Evolutionary conservation across 2,329 filamentous ascomycete species (phyloP).

Genomic region (Colletotrichum coccodes): DNA sequence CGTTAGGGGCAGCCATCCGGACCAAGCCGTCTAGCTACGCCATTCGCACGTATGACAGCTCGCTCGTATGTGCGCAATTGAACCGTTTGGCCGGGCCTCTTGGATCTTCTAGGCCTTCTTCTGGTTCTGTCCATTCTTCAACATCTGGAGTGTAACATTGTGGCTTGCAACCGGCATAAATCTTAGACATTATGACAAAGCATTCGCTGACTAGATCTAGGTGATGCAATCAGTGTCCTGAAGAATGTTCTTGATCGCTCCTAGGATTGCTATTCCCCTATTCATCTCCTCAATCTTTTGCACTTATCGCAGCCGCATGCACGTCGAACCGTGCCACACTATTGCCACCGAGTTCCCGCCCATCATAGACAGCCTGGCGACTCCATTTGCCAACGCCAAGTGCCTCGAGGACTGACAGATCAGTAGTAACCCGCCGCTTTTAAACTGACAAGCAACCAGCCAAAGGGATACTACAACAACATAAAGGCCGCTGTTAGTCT

Average conservation of each 20-base stretch:
- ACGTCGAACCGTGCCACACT: background rate
- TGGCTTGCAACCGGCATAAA: background rate
- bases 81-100: constrained; percentile 4
- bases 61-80: background rate
- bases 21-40: background rate
- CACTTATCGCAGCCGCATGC: background rate
- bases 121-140: background rate
- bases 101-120: background rate
- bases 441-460: constrained; percentile 15
- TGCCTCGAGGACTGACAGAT: constrained; percentile 5
- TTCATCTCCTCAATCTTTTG: background rate
- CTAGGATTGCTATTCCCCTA: background rate
- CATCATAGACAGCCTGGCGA: background rate
- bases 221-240: background rate
- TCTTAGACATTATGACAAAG: background rate
- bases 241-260: background rate
- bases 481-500: no score
- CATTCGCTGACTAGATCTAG: background rate
- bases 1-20: background rate
- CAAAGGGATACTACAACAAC: no score
- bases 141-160: background rate
- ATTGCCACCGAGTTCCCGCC: background rate
- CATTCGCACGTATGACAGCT: background rate
- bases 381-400: constrained; percentile 11
- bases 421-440: background rate